A percentile compares a stretch with the other conserved stretches of the same genome.
Evolutionary conservation across 352 stramenopile species (phyloP).

Genomic region (Globisporangium splendens): DNA sequence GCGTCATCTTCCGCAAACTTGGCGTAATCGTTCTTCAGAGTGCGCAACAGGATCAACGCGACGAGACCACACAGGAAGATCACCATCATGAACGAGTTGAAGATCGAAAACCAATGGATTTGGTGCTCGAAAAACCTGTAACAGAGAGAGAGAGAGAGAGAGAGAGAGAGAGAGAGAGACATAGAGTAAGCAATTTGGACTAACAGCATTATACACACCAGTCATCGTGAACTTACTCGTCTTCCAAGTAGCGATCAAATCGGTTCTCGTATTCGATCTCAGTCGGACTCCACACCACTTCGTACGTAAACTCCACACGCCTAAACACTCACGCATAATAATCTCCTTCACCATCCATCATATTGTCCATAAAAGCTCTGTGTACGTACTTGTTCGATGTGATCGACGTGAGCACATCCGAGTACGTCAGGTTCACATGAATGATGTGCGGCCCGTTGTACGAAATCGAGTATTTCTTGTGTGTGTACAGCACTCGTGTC

Average conservation of each 20-base stretch:
- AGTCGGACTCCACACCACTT: slow-evolving; percentile 91
- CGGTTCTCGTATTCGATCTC: slow-evolving; percentile 92
- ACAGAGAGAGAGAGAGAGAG: too few species aligned
- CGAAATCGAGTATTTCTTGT: slow-evolving; percentile 94
- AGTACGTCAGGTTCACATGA: slow-evolving; percentile 97
- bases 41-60: slow-evolving; percentile 92
- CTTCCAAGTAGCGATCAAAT: slow-evolving; percentile 98
- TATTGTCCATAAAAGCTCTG: neutral
- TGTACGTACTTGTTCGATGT: slow-evolving; percentile 68
- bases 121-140: slow-evolving; percentile 98
- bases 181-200: neutral
- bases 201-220: neutral
- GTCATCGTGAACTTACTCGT: slow-evolving; percentile 56
- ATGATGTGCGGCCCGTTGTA: slow-evolving; percentile 98
- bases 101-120: slow-evolving; percentile 98
- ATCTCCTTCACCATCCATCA: neutral
- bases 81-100: slow-evolving; percentile 98
- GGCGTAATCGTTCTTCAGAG: slow-evolving; percentile 93
- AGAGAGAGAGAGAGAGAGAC: too few species aligned
- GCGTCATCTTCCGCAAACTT: slow-evolving; percentile 87
- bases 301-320: slow-evolving; percentile 93
- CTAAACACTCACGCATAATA: slow-evolving; percentile 14
- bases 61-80: slow-evolving; percentile 95
- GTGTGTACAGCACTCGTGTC: slow-evolving; percentile 93
- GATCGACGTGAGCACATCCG: slow-evolving; percentile 85